A percentile compares a stretch with the other conserved stretches of the same genome.
Conservation (phyloP, 331 rosid genomes). For the Malus hybrid region DNA sequence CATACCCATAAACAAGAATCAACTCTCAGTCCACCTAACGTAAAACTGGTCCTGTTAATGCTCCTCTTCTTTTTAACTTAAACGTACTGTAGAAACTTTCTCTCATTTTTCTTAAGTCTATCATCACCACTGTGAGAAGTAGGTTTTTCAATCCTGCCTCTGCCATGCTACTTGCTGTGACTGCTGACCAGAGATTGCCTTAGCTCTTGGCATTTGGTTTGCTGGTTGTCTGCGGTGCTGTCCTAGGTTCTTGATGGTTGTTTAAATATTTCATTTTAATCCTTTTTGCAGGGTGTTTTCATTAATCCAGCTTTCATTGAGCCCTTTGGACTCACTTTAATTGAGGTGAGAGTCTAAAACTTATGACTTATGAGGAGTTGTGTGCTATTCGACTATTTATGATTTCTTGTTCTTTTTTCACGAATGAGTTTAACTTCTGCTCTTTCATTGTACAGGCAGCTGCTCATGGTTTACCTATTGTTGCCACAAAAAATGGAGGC, state of each 20-base stretch:
- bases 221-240: too few relatives aligned
- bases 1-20: background rate
- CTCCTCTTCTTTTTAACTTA: background rate
- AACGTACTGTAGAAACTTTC: too few relatives aligned
- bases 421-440: constrained; percentile 4
- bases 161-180: too few relatives aligned
- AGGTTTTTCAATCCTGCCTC: too few relatives aligned
- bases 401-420: background rate
- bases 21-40: background rate
- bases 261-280: too few relatives aligned
- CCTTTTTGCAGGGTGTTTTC: constrained; percentile 85
- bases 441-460: constrained; percentile 70
- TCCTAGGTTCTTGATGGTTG: too few relatives aligned
- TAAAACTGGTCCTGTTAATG: background rate
- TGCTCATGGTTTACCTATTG: constrained; percentile 88
- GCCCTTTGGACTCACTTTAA: constrained; percentile 93
- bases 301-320: constrained; percentile 99
- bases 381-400: background rate
- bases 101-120: too few relatives aligned
- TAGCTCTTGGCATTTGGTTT: too few relatives aligned
- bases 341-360: constrained; percentile 61
- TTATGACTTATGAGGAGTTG: constrained; percentile 1
- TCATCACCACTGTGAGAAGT: too few relatives aligned
- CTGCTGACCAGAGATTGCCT: too few relatives aligned
- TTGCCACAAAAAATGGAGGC: constrained; percentile 97